Evolutionary conservation across 768 basidiomycete genomes (phyloP).

Genomic region (Boletales sp.): DNA sequence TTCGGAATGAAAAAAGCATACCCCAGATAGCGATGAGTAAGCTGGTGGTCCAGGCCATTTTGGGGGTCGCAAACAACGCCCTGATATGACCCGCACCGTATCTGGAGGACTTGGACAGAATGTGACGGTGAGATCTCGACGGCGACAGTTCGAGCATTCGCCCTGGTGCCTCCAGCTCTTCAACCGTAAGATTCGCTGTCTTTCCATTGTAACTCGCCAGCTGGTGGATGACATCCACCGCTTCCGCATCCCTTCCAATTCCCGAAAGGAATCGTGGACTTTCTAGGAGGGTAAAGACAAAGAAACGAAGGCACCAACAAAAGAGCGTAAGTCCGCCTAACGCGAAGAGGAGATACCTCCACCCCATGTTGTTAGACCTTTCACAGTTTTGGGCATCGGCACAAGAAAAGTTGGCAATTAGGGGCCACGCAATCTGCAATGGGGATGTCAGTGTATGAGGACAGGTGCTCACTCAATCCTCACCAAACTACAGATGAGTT

Average conservation of each 20-base stretch:
- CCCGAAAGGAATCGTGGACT: constrained; percentile 58
- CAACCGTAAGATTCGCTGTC: constrained; percentile 39
- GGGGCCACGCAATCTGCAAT: constrained; percentile 54
- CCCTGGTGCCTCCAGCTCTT: constrained; percentile 39
- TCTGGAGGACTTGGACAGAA: constrained; percentile 40
- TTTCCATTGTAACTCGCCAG: constrained; percentile 51
- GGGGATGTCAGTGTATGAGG: neutral
- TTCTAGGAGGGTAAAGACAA: constrained; percentile 51
- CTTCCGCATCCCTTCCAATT: constrained; percentile 49
- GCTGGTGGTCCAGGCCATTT: constrained; percentile 63
- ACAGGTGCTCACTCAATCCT: constrained; percentile 2
- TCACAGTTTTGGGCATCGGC: constrained; percentile 32
- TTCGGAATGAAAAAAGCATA: constrained; percentile 19
- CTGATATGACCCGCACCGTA: constrained; percentile 46
- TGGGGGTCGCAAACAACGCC: constrained; percentile 58
- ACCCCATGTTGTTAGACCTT: constrained; percentile 55
- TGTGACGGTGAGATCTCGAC: constrained; percentile 13
- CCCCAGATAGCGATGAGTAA: constrained; percentile 48
- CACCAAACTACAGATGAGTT: constrained; percentile 47
- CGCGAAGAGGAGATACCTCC: constrained; percentile 56
- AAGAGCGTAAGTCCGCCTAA: constrained; percentile 52
- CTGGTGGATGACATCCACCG: constrained; percentile 44
- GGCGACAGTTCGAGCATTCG: constrained; percentile 8
- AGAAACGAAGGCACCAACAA: constrained; percentile 51
- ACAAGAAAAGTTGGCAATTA: constrained; percentile 56